A percentile compares a stretch with the other conserved stretches of the same genome.
Evolutionary conservation across 495 filamentous ascomycete genomes (phyloP).

Genomic region (Tuber indicum): DNA sequence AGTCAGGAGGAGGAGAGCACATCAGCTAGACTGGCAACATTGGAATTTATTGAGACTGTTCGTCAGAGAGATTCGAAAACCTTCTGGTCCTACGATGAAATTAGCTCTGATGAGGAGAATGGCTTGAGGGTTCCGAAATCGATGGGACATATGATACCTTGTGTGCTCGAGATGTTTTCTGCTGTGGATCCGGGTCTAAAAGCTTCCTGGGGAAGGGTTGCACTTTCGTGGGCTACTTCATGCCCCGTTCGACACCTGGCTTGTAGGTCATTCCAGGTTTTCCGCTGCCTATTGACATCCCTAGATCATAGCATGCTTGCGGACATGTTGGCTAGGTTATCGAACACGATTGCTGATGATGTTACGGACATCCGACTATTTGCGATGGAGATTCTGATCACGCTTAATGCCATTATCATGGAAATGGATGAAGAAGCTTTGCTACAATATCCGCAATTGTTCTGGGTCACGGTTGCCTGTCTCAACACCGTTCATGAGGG

Average conservation of each 20-base stretch:
- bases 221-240: constrained; percentile 89
- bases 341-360: constrained; percentile 92
- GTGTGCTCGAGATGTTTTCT: constrained; percentile 78
- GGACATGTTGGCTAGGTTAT: constrained; percentile 89
- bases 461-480: constrained; percentile 96
- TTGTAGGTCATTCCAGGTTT: constrained; percentile 95
- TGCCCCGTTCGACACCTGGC: constrained; percentile 94
- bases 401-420: constrained; percentile 78
- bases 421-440: constrained; percentile 74
- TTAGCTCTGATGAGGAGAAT: constrained; percentile 63
- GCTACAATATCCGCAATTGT: constrained; percentile 81
- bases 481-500: constrained; percentile 90
- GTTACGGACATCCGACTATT: constrained; percentile 88
- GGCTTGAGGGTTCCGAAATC: constrained; percentile 74
- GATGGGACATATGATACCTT: constrained; percentile 73
- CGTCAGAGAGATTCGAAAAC: constrained; percentile 77
- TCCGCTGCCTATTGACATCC: constrained; percentile 82
- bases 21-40: constrained; percentile 65
- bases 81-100: constrained; percentile 91
- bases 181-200: constrained; percentile 78
- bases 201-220: constrained; percentile 81
- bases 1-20: constrained; percentile 60
- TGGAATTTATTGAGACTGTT: constrained; percentile 85
- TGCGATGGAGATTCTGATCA: constrained; percentile 95
- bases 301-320: constrained; percentile 88